Evolutionary conservation across 306 rosid genomes (phyloP), one percentile per base, ranked within the genome.

Genomic region (Citrullus amarus): DNA sequence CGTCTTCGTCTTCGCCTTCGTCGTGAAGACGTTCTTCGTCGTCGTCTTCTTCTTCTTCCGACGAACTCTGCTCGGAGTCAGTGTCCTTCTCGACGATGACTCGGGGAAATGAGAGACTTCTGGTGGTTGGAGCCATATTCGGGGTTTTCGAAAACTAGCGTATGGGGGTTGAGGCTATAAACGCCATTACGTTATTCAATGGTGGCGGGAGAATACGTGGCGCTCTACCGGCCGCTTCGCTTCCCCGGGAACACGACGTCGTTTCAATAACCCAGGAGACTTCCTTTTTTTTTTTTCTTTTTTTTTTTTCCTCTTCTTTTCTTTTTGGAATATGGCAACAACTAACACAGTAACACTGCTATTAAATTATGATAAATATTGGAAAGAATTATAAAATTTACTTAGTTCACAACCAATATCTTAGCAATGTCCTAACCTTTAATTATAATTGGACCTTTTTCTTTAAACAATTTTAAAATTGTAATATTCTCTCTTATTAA

Each of bases 21-120:
- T 78, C 79, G n/a, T 76, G 10, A 46, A 60, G 72, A 18, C 69
- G 75, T 18, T 78, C 81, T 9, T 60, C 82, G 43, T 79, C 87
- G 16, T 63, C 87, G 14, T 63, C 97, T 0, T 87, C 81, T 0
- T 77, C 87, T 18, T 65, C 98, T 0, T 87, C 91, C 2, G 96
- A 89, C 3, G 97, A 85, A 82, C 93, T 94, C 61, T 81, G 82
- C 82, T 92, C 98, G 30, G 96, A 90, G 57, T 92, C 95, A 15
- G 88, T 63, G 77, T 92, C 98, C 67, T 86, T 84, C 82, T 90
- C 92, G 15, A 90, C 83, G 57, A 92, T 56, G 6, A 94, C 96
- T 44, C 82, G 86, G 9, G 95, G 97, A 46, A 94, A 92, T 1
- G 87, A 32, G 66, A 6, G n/a, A 85, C 88, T 83, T 83, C 97